Conservation (phyloP, 2,329 filamentous ascomycete species). For the Cladophialophora carrionii region DNA sequence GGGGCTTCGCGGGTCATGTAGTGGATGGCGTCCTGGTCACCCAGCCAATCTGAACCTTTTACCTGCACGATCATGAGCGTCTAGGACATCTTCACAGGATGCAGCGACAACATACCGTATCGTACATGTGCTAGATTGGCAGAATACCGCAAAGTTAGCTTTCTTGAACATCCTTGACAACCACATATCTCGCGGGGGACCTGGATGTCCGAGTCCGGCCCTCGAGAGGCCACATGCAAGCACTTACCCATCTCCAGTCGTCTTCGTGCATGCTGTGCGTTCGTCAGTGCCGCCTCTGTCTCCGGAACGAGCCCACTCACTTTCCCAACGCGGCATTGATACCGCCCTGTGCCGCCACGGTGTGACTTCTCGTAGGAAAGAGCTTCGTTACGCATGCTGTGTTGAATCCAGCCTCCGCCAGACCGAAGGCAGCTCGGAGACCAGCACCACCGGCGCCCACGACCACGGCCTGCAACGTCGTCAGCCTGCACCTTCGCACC, state of each 20-base stretch:
- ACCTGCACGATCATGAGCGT: conserved; percentile 37
- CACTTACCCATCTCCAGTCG: conserved; percentile 55
- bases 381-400: conserved; percentile 68
- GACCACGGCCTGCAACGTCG: conserved; percentile 88
- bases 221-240: background rate
- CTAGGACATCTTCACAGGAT: background rate
- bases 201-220: background rate
- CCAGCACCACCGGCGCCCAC: conserved; percentile 68
- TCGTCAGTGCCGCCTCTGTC: conserved; percentile 22
- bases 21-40: conserved; percentile 63
- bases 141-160: conserved; percentile 2
- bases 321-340: conserved; percentile 64
- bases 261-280: conserved; percentile 54
- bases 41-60: conserved; percentile 63
- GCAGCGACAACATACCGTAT: conserved; percentile 46
- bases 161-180: background rate
- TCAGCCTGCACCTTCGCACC: conserved; percentile 59
- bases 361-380: conserved; percentile 67
- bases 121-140: conserved; percentile 59
- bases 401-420: conserved; percentile 66
- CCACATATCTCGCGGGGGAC: background rate
- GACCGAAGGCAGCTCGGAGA: conserved; percentile 65
- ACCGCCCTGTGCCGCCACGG: conserved; percentile 68
- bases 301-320: conserved; percentile 36
- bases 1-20: conserved; percentile 63